Evolutionary conservation across 257 asterid genomes (phyloP), one percentile per base, ranked within the genome.

Genomic region (Forsythia suspensa): DNA sequence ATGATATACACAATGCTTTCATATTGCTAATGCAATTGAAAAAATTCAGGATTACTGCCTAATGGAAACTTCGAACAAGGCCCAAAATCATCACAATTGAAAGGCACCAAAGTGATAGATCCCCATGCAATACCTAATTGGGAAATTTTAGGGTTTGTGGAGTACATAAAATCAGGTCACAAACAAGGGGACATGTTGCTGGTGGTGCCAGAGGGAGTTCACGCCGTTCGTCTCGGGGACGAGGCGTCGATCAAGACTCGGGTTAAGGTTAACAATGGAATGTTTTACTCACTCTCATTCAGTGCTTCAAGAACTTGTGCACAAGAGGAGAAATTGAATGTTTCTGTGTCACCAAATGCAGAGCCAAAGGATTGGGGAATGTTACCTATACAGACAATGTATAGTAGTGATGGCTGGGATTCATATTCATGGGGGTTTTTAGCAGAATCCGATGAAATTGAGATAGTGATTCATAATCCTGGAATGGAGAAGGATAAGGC

Each of bases 61-160:
- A 94, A 94, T 74, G 97, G 98, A 8, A 83, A 94, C 85, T 94
- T 94, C 39, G 98, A 94, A 65, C n/a, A 24, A 0, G 97, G 97
- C 1, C 98, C 98, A 0, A 91, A 87, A 71, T 81, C 82, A 8
- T 80, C 86, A 24, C 91, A 92, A 75, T 78, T 94, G 92, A 90
- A 91, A 68, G 97, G 98, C 6, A 90, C 87, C 2, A 79, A 29
- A 80, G 96, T 94, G 65, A 87, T 55, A n/a, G 87, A 87, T 43
- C 90, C 90, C 4, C 89, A 71, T 3, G 93, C 92, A 3, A 90
- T 94, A 77, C 93, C 96, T 8, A n/a, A 34, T 5, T 94, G 98
- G 98, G 94, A 91, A 71, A 44, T 84, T 13, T 84, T 90, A 40
- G 97, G 98, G 1, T 91, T 71, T 39, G 96, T 94, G 2, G 98